These are phyloP conservation scores for Calonectria honghensis DNA, from an alignment of 2,329 filamentous ascomycete species.

Conservation along the genomic window DNA sequence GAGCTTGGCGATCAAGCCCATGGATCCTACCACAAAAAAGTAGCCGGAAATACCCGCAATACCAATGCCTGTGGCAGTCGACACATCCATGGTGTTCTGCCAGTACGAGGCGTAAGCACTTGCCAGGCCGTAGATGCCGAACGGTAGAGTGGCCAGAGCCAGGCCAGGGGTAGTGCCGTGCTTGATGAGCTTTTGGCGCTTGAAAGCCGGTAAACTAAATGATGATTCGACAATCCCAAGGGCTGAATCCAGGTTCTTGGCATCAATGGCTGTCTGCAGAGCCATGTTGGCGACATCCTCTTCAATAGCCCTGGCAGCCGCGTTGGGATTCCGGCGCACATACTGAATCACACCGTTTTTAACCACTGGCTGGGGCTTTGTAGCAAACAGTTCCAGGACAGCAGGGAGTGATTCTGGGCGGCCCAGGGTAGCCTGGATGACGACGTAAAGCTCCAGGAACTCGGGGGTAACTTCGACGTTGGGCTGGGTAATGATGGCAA, in stretches of 20 bases:
- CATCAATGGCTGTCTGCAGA: conserved; percentile 85
- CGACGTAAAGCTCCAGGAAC: conserved; percentile 84
- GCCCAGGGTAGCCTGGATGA: conserved; percentile 83
- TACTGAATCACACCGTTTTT: conserved; percentile 76
- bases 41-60: conserved; percentile 91
- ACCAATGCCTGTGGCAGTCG: conserved; percentile 83
- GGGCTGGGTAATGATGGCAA: conserved; percentile 82
- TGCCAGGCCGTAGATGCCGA: conserved; percentile 82
- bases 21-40: conserved; percentile 84
- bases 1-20: conserved; percentile 88
- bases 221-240: conserved; percentile 84
- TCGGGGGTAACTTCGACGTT: conserved; percentile 87
- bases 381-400: conserved; percentile 87
- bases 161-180: conserved; percentile 76
- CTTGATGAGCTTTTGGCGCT: conserved; percentile 79
- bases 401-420: conserved; percentile 85
- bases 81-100: conserved; percentile 84
- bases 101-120: conserved; percentile 66
- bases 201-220: conserved; percentile 80
- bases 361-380: conserved; percentile 83
- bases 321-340: conserved; percentile 78
- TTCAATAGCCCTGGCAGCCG: conserved; percentile 83
- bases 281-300: conserved; percentile 82
- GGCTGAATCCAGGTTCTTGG: conserved; percentile 85
- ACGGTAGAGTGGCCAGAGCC: conserved; percentile 75